phyloP scores from a whole-genome alignment of 805 yeast species.

The Yarrowia phangngaensis region DNA sequence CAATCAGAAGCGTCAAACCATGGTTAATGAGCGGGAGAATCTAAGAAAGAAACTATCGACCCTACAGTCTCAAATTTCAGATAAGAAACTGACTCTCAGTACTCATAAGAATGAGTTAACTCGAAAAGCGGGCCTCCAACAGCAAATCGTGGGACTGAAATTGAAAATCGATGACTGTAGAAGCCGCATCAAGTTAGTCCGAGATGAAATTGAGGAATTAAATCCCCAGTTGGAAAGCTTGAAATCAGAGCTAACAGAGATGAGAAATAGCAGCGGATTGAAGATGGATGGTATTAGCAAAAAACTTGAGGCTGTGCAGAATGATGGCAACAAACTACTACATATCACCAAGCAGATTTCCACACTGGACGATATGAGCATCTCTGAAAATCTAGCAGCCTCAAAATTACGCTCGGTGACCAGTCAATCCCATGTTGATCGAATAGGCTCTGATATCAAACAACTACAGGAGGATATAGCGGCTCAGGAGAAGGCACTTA shows the following conservation, averaged over 20 bases:
- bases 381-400: background rate
- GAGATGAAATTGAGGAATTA: conserved; percentile 27
- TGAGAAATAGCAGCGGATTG: conserved; percentile 32
- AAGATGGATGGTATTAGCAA: conserved; percentile 6
- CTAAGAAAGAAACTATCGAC: conserved; percentile 45
- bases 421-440: background rate
- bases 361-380: background rate
- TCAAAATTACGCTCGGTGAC: background rate
- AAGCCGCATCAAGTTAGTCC: conserved; percentile 5
- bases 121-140: conserved; percentile 39
- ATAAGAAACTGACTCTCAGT: conserved; percentile 50
- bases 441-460: background rate
- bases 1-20: conserved; percentile 40
- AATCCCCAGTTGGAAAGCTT: background rate
- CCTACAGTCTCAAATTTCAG: conserved; percentile 52
- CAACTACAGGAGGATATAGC: conserved; percentile 31
- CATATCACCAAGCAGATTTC: background rate
- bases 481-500: conserved; percentile 44
- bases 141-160: conserved; percentile 27
- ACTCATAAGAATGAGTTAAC: conserved; percentile 50
- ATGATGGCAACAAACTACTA: background rate
- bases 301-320: conserved; percentile 1
- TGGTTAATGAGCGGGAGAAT: conserved; percentile 46
- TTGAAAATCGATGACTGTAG: conserved; percentile 26
- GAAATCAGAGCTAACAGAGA: background rate